A percentile compares a stretch with the other conserved stretches of the same genome.
Evolutionary conservation across 2,329 filamentous ascomycete genomes (phyloP).

Genomic region (Diaporthe ampelina): DNA sequence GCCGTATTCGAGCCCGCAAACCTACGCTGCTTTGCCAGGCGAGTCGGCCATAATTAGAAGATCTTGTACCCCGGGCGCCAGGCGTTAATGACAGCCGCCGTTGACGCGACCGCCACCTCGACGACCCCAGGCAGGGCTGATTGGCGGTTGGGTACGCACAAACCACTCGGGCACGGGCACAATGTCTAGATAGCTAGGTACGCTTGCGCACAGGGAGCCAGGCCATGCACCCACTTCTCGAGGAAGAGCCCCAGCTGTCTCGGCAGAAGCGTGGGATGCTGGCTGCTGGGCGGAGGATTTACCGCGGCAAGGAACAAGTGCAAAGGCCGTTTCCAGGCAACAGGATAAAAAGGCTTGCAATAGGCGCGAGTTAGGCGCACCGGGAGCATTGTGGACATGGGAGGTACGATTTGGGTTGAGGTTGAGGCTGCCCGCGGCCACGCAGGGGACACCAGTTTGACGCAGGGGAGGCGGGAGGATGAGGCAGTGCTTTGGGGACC

Average conservation of each 20-base stretch:
- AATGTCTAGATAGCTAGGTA: neutral
- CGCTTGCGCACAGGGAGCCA: too few species aligned
- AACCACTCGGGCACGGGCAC: neutral
- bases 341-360: constrained; percentile 12
- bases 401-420: neutral
- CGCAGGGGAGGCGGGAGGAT: constrained; percentile 35
- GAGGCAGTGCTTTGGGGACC: constrained; percentile 22
- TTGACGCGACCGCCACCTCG: constrained; percentile 25
- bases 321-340: constrained; percentile 4
- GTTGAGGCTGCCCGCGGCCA: neutral
- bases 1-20: neutral
- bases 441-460: too few species aligned
- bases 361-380: constrained; percentile 33
- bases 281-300: constrained; percentile 12
- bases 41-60: constrained; percentile 21
- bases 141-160: neutral
- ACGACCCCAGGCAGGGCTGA: constrained; percentile 16
- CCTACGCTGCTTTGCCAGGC: neutral
- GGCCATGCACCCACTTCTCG: too few species aligned
- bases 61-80: neutral
- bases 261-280: constrained; percentile 7
- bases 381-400: neutral
- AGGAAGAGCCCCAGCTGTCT: neutral
- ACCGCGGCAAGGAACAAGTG: constrained; percentile 5
- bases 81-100: constrained; percentile 24